Evolutionary conservation across 2,329 filamentous ascomycete species (phyloP).

Genomic region (Colletotrichum echinochloae): DNA sequence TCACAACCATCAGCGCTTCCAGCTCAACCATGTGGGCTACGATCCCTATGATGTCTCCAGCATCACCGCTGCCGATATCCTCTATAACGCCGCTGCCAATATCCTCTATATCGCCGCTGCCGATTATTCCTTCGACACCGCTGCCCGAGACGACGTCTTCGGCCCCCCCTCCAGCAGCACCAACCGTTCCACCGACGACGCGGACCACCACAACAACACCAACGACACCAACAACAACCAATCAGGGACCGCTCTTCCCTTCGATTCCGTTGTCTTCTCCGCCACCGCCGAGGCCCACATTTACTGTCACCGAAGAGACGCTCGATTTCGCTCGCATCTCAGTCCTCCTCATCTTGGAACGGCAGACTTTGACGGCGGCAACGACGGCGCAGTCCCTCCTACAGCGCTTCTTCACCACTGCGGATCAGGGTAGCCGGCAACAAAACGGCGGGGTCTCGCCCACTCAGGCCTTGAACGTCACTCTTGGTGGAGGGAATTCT

Average conservation of each 20-base stretch:
- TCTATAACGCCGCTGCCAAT: background rate
- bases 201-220: conserved; percentile 41
- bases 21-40: conserved; percentile 49
- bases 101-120: background rate
- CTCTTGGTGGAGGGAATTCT: conserved; percentile 58
- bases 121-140: conserved; percentile 40
- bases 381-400: conserved; percentile 65
- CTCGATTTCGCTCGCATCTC: conserved; percentile 74
- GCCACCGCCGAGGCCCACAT: conserved; percentile 49
- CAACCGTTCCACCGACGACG: conserved; percentile 41
- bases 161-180: background rate
- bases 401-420: conserved; percentile 65
- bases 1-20: conserved; percentile 37
- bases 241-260: conserved; percentile 15
- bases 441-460: conserved; percentile 46
- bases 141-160: conserved; percentile 41
- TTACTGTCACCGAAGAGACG: conserved; percentile 65
- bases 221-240: conserved; percentile 38
- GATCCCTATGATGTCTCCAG: conserved; percentile 45
- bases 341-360: conserved; percentile 72
- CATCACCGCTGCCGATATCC: conserved; percentile 43
- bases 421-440: conserved; percentile 47
- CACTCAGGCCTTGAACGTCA: conserved; percentile 56
- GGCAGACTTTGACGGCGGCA: conserved; percentile 63
- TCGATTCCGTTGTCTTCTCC: conserved; percentile 22